phyloP scores from a whole-genome alignment of 2,329 filamentous ascomycete genomes.

The Cryphonectria nitschkei region DNA sequence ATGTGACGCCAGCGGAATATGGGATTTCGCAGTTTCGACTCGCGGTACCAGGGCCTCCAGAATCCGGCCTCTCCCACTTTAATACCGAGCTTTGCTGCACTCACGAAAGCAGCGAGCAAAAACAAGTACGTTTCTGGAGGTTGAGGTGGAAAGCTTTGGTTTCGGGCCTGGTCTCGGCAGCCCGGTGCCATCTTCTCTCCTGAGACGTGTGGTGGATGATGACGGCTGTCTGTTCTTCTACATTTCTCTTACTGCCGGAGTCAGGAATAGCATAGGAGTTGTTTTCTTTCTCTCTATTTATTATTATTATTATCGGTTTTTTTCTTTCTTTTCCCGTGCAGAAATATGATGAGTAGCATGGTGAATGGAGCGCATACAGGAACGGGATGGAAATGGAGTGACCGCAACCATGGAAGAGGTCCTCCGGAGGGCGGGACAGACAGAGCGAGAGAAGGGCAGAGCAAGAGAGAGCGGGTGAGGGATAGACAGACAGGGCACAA shows the following conservation, averaged over 20 bases:
- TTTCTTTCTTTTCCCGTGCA: conserved; percentile 25
- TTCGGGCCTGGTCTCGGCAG: conserved; percentile 9
- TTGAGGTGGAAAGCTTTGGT: conserved; percentile 7
- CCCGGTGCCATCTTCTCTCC: conserved; percentile 9
- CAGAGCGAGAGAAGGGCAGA: neutral
- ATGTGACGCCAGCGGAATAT: neutral
- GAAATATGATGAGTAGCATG: conserved; percentile 13
- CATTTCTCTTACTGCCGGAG: conserved; percentile 26
- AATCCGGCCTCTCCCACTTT: neutral
- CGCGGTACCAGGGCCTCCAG: neutral
- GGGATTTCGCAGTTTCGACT: neutral
- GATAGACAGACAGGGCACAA: conserved; percentile 24
- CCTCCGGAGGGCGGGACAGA: neutral
- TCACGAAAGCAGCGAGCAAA: conserved; percentile 3
- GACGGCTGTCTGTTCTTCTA: conserved; percentile 10
- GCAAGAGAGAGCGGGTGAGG: neutral
- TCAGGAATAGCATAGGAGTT: conserved; percentile 30
- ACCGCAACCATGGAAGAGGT: neutral
- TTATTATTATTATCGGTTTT: conserved; percentile 18
- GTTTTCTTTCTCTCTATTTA: conserved; percentile 26
- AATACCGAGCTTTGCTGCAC: conserved; percentile 3
- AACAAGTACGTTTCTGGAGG: conserved; percentile 12
- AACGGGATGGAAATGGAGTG: neutral
- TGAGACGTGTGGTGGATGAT: conserved; percentile 15
- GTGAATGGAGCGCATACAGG: conserved; percentile 1